A percentile compares a stretch with the other conserved stretches of the same genome.
Conservation (phyloP, 2,329 filamentous ascomycete genomes). For the Raffaelea arxii region DNA sequence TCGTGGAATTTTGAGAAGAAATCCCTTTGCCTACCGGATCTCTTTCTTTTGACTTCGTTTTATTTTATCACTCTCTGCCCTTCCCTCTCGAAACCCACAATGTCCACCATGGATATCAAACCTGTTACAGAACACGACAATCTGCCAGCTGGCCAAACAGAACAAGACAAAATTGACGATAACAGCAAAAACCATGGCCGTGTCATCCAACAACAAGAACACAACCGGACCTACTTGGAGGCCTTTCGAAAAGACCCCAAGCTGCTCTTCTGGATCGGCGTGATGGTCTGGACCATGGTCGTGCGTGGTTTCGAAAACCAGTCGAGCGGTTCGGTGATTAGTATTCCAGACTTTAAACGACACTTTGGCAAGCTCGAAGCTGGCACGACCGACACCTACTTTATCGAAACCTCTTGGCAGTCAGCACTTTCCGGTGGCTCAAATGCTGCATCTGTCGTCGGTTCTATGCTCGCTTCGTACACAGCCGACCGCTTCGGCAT, state of each 20-base stretch:
- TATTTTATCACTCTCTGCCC: no score
- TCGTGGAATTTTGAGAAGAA: no score
- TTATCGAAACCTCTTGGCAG: conserved; percentile 27
- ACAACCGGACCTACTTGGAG: conserved; percentile 4
- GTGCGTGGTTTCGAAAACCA: conserved; percentile 12
- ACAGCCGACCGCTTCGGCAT: neutral
- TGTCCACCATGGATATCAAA: no score
- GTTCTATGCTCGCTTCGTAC: conserved; percentile 1
- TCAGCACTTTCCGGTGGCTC: conserved; percentile 24
- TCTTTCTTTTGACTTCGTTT: no score
- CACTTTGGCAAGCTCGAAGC: conserved; percentile 24
- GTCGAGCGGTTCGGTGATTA: conserved; percentile 25
- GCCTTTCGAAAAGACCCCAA: conserved; percentile 1
- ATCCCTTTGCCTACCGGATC: no score
- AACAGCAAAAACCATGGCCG: no score
- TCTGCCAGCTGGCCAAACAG: no score
- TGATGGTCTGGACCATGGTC: conserved; percentile 7
- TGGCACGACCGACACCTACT: conserved; percentile 24
- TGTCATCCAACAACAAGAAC: conserved; percentile 7
- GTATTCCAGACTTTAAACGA: conserved; percentile 28
- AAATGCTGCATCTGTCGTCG: neutral
- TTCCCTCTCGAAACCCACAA: no score
- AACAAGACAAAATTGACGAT: no score
- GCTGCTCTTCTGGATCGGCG: conserved; percentile 5
- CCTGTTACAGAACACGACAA: no score